Base-by-base conservation (phyloP, 352 stramenopile species). In the Phytopythium kandeliae region DNA sequence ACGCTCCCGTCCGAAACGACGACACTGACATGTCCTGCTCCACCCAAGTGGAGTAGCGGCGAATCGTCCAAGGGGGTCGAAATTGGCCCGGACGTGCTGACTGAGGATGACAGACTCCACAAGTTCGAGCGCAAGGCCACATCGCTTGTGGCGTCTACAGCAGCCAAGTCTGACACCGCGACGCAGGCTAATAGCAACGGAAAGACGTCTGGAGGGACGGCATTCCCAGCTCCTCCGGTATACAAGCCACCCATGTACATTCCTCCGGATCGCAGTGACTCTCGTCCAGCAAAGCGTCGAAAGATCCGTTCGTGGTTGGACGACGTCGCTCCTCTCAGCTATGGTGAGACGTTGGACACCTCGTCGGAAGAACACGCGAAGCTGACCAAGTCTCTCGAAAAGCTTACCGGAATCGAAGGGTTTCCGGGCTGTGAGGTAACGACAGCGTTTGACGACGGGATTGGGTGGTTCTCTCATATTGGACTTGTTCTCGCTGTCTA, bases 261-360 rank as follows among this genome's bases (percentile, higher is more conserved):
- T 50, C 78, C 74, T 22, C 74, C 80, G 21, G 62, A 82, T 53
- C 77, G 70, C 8, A 64, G 76, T 35, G 71, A 86, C 3, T 57
- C 71, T 22, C 77, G 77, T 21, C 67, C 74, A 21, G 55, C 79
- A 0, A 95, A 95, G 61, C 78, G 81, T 28, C 81, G 84, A 30
- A 95, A 95, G 72, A 91, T 95, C 41, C 81, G 84, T 12, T 88
- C 84, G 41, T 95, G 84, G 84, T 67, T 87, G 52, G 84, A 95
- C 40, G 81, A 92, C 12, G 84, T 92, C 4, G 28, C 73, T 11
- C 74, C 79, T 22, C 57, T 95, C 7, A 48, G 65, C 31, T 86
- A 75, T 48, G 84, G 84, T 9, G 74, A 92, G 31, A 68, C 63
- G 22, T 31, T 95, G 40, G 56, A 75, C 34, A 36, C 65, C 1